These are phyloP conservation scores for Verticillium nonalfalfae DNA, from an alignment of 2,329 filamentous ascomycete genomes.

Conservation along the genomic window DNA sequence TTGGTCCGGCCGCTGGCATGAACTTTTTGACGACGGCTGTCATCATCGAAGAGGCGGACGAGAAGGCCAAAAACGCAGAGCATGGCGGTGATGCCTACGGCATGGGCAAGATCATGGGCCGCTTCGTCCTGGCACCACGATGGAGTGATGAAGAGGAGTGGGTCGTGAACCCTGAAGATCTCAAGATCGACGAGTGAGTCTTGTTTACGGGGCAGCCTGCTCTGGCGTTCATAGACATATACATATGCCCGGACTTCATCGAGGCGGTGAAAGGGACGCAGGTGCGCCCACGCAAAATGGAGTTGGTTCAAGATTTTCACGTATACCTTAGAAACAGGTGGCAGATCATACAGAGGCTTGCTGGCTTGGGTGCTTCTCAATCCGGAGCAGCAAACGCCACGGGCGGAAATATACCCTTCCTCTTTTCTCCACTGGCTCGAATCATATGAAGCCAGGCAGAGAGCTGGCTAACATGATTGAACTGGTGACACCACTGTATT, in stretches of 20 bases:
- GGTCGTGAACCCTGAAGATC: constrained; percentile 33
- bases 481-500: too few species aligned
- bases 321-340: neutral
- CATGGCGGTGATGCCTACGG: constrained; percentile 46
- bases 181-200: constrained; percentile 11
- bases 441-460: too few species aligned
- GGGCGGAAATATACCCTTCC: neutral
- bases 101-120: constrained; percentile 58
- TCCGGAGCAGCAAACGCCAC: neutral
- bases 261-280: neutral
- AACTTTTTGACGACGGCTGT: constrained; percentile 54
- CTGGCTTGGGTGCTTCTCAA: neutral
- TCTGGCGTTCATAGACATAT: neutral
- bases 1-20: constrained; percentile 44
- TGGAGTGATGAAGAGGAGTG: constrained; percentile 54
- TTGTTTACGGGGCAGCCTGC: neutral
- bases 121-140: constrained; percentile 52
- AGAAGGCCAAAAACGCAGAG: constrained; percentile 36
- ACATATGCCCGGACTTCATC: neutral
- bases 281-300: neutral
- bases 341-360: neutral
- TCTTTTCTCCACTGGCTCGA: neutral
- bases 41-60: constrained; percentile 51
- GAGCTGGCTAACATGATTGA: too few species aligned
- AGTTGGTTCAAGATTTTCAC: neutral